phyloP scores from a whole-genome alignment of 352 stramenopile genomes.

The Blastocystis sp. region DNA sequence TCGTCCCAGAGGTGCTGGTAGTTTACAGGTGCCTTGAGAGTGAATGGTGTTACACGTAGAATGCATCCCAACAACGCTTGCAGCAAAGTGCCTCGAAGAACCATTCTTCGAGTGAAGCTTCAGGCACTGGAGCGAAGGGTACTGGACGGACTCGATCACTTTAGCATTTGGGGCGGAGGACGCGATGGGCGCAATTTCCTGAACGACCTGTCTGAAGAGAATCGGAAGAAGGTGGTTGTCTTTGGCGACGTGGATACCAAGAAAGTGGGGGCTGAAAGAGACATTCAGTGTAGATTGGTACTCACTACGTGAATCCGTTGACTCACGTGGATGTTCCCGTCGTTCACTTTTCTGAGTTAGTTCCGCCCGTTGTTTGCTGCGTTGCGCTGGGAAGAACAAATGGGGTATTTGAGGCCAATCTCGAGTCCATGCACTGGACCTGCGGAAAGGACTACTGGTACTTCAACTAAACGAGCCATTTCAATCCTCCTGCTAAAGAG shows the following conservation, averaged over 20 bases:
- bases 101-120: constrained; percentile 67
- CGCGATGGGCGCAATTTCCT: constrained; percentile 68
- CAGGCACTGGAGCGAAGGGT: constrained; percentile 60
- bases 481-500: too few relatives aligned
- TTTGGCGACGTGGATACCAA: constrained; percentile 70
- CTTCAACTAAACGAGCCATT: constrained; percentile 33
- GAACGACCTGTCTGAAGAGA: constrained; percentile 56
- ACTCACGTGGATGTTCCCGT: constrained; percentile 55
- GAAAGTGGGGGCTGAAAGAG: constrained; percentile 27
- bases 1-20: constrained; percentile 61
- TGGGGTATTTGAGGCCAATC: constrained; percentile 65
- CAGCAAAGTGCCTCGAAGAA: constrained; percentile 46
- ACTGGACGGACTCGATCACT: constrained; percentile 21
- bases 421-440: constrained; percentile 66
- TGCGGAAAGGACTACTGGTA: constrained; percentile 68
- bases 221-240: constrained; percentile 58
- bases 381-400: constrained; percentile 66
- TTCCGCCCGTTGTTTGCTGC: constrained; percentile 65
- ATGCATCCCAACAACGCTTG: constrained; percentile 63
- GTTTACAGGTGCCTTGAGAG: constrained; percentile 58
- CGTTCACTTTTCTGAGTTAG: constrained; percentile 66
- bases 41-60: constrained; percentile 28
- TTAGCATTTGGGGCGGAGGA: constrained; percentile 65
- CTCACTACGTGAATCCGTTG: constrained; percentile 53
- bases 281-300: constrained; percentile 58